phyloP scores from a whole-genome alignment of 2,329 filamentous ascomycete genomes.

The Cytospora schulzeri region DNA sequence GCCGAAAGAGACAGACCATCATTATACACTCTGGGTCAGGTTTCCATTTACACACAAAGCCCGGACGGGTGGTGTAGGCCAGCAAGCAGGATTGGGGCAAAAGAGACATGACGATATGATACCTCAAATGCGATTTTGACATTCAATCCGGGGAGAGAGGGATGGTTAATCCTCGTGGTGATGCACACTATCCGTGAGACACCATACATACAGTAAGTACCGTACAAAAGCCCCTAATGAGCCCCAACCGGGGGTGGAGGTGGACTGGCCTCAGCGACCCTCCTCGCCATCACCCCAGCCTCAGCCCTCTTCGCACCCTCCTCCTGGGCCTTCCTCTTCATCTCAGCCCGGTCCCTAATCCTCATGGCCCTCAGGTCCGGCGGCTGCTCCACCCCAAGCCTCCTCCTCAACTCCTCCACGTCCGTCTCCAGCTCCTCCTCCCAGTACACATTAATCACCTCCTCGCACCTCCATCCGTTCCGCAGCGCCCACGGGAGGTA shows the following conservation, averaged over 20 bases:
- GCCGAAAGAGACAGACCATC: too few species aligned
- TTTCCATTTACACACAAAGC: not conserved
- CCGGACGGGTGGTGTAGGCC: not conserved
- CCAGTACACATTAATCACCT: conserved; percentile 97
- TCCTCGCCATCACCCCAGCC: not conserved
- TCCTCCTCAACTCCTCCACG: conserved; percentile 71
- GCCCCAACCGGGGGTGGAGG: too few species aligned
- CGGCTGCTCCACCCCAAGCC: conserved; percentile 84
- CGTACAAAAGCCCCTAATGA: not conserved
- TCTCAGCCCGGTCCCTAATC: conserved; percentile 68
- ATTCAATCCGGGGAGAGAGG: not conserved
- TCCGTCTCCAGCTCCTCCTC: conserved; percentile 89
- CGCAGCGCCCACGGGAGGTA: conserved; percentile 90
- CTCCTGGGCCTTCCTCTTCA: conserved; percentile 61
- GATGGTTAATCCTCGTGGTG: not conserved
- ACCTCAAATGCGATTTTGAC: conserved; percentile 25
- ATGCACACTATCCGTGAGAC: conserved; percentile 1
- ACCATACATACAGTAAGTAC: not conserved
- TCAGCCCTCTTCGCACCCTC: not conserved
- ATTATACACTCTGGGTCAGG: not conserved
- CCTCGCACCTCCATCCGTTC: conserved; percentile 75
- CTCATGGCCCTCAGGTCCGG: conserved; percentile 82
- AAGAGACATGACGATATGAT: conserved; percentile 25
- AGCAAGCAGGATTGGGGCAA: not conserved
- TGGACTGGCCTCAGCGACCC: not conserved